Conservation (phyloP, 192 early-diverging fungal species). For the Linnemannia exigua region DNA sequence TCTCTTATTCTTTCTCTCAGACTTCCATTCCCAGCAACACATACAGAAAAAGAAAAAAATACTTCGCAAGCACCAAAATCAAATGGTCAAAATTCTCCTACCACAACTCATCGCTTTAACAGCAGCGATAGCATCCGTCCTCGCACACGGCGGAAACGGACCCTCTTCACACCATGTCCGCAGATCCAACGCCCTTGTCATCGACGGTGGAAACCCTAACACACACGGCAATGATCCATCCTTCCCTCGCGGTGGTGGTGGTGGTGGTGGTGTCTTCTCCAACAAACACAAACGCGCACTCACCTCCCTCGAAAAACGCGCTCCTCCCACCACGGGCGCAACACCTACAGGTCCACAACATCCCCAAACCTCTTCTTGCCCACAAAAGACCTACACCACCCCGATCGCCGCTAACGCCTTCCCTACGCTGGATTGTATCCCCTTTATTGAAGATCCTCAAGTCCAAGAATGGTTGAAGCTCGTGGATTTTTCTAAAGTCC, state of each 20-base stretch:
- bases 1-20: too few species aligned
- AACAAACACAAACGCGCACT: not conserved
- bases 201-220: too few species aligned
- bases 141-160: conserved; percentile 23
- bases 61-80: not conserved
- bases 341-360: not conserved
- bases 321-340: not conserved
- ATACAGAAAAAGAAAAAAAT: too few species aligned
- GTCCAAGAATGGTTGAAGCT: conserved; percentile 59
- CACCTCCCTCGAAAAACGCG: conserved; percentile 20
- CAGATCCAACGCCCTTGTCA: too few species aligned
- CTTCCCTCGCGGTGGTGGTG: too few species aligned
- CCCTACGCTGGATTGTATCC: conserved; percentile 35
- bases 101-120: conserved; percentile 17
- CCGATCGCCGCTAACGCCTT: conserved; percentile 16
- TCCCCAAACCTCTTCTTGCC: not conserved
- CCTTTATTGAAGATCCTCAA: conserved; percentile 40
- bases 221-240: too few species aligned
- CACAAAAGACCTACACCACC: not conserved
- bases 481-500: conserved; percentile 45
- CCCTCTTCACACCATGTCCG: not conserved
- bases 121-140: conserved; percentile 15
- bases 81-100: conserved; percentile 23
- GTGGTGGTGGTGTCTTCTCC: too few species aligned
- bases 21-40: too few species aligned